These are phyloP conservation scores for Mortierella claussenii DNA, from an alignment of 192 early-diverging fungal genomes.

Conservation along the genomic window DNA sequence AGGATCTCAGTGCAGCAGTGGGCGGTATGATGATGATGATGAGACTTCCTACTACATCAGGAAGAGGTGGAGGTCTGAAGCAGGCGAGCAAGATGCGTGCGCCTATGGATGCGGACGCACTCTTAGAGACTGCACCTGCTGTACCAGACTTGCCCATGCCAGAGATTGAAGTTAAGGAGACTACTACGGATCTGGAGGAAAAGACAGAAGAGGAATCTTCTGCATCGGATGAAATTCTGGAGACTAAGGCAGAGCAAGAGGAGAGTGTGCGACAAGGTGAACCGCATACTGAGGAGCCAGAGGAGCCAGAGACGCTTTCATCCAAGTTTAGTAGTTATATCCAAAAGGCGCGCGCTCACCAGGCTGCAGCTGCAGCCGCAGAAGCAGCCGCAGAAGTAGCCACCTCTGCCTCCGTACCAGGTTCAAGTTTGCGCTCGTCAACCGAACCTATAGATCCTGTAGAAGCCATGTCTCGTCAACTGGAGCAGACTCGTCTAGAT, in stretches of 20 bases:
- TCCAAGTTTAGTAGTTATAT: slow-evolving; percentile 20
- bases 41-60: neutral
- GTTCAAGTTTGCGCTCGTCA: too few species aligned
- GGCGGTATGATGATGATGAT: slow-evolving; percentile 12
- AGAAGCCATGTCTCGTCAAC: slow-evolving; percentile 41
- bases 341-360: slow-evolving; percentile 14
- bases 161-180: slow-evolving; percentile 5
- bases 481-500: slow-evolving; percentile 23
- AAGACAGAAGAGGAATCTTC: too few species aligned
- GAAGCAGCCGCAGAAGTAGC: neutral
- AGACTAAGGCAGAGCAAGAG: neutral
- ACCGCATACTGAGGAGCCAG: neutral
- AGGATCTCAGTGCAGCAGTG: too few species aligned
- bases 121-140: slow-evolving; percentile 14
- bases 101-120: slow-evolving; percentile 8
- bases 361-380: slow-evolving; percentile 21
- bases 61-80: neutral
- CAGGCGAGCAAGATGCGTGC: neutral
- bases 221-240: neutral
- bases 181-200: neutral
- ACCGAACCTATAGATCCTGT: slow-evolving; percentile 17
- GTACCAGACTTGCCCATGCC: slow-evolving; percentile 14
- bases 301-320: neutral
- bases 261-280: neutral
- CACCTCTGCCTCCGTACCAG: too few species aligned